Conservation (phyloP, 345 rosid species). For the Acer campestre region DNA sequence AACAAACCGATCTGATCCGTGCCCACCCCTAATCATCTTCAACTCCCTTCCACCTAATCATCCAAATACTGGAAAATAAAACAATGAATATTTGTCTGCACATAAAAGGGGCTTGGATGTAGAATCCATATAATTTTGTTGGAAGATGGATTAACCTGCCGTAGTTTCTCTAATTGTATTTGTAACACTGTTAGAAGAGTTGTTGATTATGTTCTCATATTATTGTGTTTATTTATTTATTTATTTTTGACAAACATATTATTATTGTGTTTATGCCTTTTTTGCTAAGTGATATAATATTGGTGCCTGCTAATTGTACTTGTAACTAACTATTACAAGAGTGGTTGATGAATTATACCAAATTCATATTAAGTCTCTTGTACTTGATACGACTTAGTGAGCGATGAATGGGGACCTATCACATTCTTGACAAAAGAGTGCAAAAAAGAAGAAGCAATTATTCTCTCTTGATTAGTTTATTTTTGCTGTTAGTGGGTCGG, state of each 20-base stretch:
- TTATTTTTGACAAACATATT: not conserved
- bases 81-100: not conserved
- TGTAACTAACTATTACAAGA: not conserved
- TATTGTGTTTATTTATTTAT: not conserved
- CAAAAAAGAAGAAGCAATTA: conserved; percentile 1
- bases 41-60: not conserved
- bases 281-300: not conserved
- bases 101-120: not conserved
- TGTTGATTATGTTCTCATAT: not conserved
- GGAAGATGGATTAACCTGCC: not conserved
- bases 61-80: not conserved
- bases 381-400: conserved; percentile 2
- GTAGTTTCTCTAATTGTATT: not conserved
- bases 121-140: not conserved
- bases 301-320: not conserved
- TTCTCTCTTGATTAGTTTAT: conserved; percentile 20
- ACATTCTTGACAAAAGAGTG: conserved; percentile 12
- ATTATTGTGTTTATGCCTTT: not conserved
- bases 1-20: no score
- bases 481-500: conserved; percentile 24
- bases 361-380: not conserved
- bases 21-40: no score
- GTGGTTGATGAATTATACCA: not conserved
- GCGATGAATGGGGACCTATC: conserved; percentile 20
- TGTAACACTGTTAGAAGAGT: not conserved